phyloP scores from a whole-genome alignment of 345 rosid species.

The Erysimum cheiranthoides region DNA sequence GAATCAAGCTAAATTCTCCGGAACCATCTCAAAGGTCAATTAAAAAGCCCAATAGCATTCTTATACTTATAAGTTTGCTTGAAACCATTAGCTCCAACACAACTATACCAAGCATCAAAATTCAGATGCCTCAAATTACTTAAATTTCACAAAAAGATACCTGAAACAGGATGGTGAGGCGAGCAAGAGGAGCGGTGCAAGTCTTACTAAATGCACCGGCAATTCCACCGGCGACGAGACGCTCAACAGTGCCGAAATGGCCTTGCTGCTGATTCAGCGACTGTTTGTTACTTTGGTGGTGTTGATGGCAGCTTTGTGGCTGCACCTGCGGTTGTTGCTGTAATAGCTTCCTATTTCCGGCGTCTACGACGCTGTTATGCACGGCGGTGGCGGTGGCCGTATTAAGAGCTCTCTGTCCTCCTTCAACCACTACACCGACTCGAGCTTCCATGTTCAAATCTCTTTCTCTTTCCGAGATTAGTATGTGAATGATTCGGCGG shows the following conservation, averaged over 20 bases:
- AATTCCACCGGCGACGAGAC: slow-evolving; percentile 86
- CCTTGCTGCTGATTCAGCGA: slow-evolving; percentile 51
- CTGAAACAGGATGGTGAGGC: slow-evolving; percentile 94
- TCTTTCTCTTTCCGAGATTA: not conserved
- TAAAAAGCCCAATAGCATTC: slow-evolving; percentile 6
- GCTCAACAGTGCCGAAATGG: slow-evolving; percentile 54
- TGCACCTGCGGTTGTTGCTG: slow-evolving; percentile 53
- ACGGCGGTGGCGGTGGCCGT: slow-evolving; percentile 52
- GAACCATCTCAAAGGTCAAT: slow-evolving; percentile 16
- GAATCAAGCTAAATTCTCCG: not conserved
- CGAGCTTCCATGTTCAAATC: slow-evolving; percentile 70
- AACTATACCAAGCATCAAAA: not conserved
- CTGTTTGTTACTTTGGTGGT: slow-evolving; percentile 35
- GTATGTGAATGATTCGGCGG: not conserved
- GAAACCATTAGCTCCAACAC: not conserved
- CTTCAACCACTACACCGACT: slow-evolving; percentile 83
- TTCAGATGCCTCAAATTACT: not conserved
- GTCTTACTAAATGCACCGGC: slow-evolving; percentile 99
- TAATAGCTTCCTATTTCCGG: slow-evolving; percentile 62
- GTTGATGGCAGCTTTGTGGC: slow-evolving; percentile 31
- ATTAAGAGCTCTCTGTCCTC: slow-evolving; percentile 72
- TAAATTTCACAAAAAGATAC: slow-evolving; percentile 28
- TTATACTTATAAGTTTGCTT: not conserved
- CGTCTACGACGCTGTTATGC: slow-evolving; percentile 66
- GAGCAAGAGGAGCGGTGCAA: slow-evolving; percentile 97